Evolutionary conservation across 345 rosid genomes (phyloP), one percentile per base, ranked within the genome.

Genomic region (Conringia planisiliqua): DNA sequence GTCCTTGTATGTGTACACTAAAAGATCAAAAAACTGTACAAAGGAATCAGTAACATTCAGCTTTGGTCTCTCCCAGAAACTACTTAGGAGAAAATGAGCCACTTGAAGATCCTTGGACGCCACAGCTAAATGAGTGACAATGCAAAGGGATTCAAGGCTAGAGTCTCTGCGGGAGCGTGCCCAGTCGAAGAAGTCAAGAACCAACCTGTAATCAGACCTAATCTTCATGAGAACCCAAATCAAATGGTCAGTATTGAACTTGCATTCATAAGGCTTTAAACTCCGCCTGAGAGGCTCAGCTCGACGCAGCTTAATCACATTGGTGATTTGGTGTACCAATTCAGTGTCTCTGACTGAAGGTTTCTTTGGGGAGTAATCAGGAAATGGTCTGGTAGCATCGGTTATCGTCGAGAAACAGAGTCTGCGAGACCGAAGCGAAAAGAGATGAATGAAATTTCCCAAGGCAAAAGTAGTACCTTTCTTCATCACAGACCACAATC

Each of bases 181-280:
- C 97, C 99, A 95, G 12, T 86, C 81, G 71, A 92, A 90, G 83
- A 95, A 95, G 76, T 86, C 90, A 75, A 92, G 83, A 82, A 86
- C 93, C 76, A 89, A 71, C 50, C 66, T 69, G 78, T 87, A 95
- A 66, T 95, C 95, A 70, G 55, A 73, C 82, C 66, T 88, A 64
- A 95, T 90, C 78, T 85, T 86, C 96, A 88, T 83, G 54, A 95
- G 83, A 76, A 92, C 93, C 99, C 97, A 95, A 74, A 95, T 85
- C 47, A 95, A 75, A 56, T 95, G 93, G 73, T 95, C 90, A 27
- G 89, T 58, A 67, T 86, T 87, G 82, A 88, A 89, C 64, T 83
- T 89, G 71, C 90, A 76, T 73, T 92, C 92, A 58, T 82, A 90
- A 57, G 90, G 90, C 85, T 85, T 87, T 40, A 95, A 82, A 78